phyloP scores from a whole-genome alignment of 2,329 filamentous ascomycete genomes.

The Lachnellula cervina region DNA sequence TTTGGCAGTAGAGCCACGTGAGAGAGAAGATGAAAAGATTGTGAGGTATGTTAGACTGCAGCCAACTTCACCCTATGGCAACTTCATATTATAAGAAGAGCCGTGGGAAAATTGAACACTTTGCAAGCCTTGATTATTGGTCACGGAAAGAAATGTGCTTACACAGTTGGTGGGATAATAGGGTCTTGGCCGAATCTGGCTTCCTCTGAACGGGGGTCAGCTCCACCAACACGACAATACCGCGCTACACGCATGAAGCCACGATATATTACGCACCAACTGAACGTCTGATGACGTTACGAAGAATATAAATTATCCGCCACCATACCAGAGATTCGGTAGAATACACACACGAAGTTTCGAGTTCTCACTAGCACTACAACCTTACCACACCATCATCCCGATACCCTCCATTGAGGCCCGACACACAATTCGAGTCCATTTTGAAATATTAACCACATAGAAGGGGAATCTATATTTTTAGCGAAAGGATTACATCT shows the following conservation, averaged over 20 bases:
- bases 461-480: not conserved
- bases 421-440: not conserved
- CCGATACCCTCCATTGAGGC: constrained; percentile 3
- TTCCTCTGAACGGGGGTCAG: constrained; percentile 41
- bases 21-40: constrained; percentile 98
- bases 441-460: not conserved
- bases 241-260: constrained; percentile 13
- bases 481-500: not conserved
- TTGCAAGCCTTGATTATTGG: constrained; percentile 12
- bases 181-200: constrained; percentile 57
- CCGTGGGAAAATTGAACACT: constrained; percentile 7
- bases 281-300: constrained; percentile 18
- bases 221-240: constrained; percentile 1
- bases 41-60: constrained; percentile 58
- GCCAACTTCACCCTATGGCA: constrained; percentile 16
- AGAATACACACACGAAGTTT: constrained; percentile 7
- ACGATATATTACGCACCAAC: constrained; percentile 13
- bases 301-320: constrained; percentile 12
- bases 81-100: constrained; percentile 15
- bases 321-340: constrained; percentile 13
- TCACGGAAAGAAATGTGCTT: constrained; percentile 23
- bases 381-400: constrained; percentile 7
- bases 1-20: constrained; percentile 84
- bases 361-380: constrained; percentile 3
- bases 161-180: constrained; percentile 32